These are phyloP conservation scores for Penicillium parvum DNA, from an alignment of 495 filamentous ascomycete species.

Conservation along the genomic window DNA sequence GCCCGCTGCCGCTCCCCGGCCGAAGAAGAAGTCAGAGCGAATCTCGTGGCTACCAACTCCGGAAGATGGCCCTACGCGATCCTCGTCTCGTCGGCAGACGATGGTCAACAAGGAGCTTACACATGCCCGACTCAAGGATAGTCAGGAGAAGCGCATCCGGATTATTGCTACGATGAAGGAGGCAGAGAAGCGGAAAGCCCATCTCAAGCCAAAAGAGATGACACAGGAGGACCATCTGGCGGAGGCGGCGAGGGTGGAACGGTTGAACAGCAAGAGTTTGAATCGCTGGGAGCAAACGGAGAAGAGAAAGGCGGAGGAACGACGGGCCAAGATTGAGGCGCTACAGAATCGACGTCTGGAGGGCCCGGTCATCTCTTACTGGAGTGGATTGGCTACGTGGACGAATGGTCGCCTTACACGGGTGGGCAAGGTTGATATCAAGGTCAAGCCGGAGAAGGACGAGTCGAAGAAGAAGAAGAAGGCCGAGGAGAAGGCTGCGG, in stretches of 20 bases:
- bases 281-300: constrained; percentile 93
- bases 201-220: constrained; percentile 71
- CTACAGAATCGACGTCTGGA: constrained; percentile 79
- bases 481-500: constrained; percentile 24
- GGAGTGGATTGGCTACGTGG: constrained; percentile 82
- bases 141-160: constrained; percentile 72
- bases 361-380: constrained; percentile 87
- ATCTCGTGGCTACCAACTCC: constrained; percentile 79
- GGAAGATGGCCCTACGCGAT: constrained; percentile 74
- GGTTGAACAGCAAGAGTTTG: constrained; percentile 81
- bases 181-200: constrained; percentile 73
- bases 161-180: constrained; percentile 83
- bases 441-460: constrained; percentile 40
- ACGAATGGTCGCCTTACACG: constrained; percentile 69
- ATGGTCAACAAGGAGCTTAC: constrained; percentile 79
- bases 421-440: constrained; percentile 64
- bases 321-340: constrained; percentile 74
- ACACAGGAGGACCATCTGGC: constrained; percentile 84
- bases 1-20: constrained; percentile 51
- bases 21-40: constrained; percentile 91
- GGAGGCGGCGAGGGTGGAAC: constrained; percentile 79
- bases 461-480: constrained; percentile 36
- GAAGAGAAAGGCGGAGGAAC: constrained; percentile 76
- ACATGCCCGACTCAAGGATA: constrained; percentile 76
- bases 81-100: constrained; percentile 78